Evolutionary conservation across 257 asterid genomes (phyloP), one percentile per base, ranked within the genome.

Genomic region (Salvia miltiorrhiza): DNA sequence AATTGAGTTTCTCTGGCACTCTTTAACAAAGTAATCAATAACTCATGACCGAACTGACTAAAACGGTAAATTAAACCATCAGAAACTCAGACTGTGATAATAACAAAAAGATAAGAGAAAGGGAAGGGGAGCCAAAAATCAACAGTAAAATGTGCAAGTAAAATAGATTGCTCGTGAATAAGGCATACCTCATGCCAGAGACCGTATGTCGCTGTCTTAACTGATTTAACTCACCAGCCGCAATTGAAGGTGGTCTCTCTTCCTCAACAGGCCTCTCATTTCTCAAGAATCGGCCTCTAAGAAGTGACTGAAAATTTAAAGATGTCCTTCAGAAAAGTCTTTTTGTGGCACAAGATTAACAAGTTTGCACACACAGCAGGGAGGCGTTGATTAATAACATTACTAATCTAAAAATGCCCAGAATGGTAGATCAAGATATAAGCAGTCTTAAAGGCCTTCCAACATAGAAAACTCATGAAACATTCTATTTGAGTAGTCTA

Each of bases 181-280:
- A 66, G n/a, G 48, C 68, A 64, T 82, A 84, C 89, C 89, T 84
- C 73, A 80, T 69, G 63, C 89, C 87, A 74, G 92, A 86, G 73
- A 86, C 92, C 9, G 89, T 83, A 73, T 86, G 87, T 5, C 87
- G 79, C 74, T 86, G 89, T 76, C 92, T 83, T 72, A 86, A 76
- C 77, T 83, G 92, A 76, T 65, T 73, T 50, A 86, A 50, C 71
- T 86, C 92, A 61, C 81, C 68, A 67, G 82, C 86, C 44, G 89
- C 86, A 79, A 76, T 28, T 73, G 89, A 81, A 56, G 89, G 89
- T 5, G 79, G 83, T 73, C 89, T 76, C 79, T 81, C 89, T 69
- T 86, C 89, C 76, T 83, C 89, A 67, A 39, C 77, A 33, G 84
- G 89, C 73, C 80, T 71, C 77, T 86, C 92, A 69, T 79, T 86